Evolutionary conservation across 1,139 yeast species (phyloP).

Genomic region (Sugiyamaella novakii): DNA sequence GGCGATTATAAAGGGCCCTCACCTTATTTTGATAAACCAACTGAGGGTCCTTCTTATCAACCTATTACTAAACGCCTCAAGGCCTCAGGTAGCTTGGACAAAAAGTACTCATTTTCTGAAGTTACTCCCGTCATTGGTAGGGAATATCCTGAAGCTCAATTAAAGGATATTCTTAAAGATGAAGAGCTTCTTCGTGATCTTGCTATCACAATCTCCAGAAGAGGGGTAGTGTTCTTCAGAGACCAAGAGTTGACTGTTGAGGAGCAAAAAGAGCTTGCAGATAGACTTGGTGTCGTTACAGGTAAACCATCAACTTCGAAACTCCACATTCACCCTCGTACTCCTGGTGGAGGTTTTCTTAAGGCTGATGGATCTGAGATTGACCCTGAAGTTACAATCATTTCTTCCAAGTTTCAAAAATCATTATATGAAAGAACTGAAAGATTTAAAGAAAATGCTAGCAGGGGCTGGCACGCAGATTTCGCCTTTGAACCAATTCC

Average conservation of each 20-base stretch:
- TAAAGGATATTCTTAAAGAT: conserved; percentile 54
- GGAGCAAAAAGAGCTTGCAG: conserved; percentile 55
- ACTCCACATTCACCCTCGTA: conserved; percentile 48
- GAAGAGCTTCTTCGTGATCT: conserved; percentile 51
- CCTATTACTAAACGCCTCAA: conserved; percentile 23
- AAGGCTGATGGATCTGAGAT: conserved; percentile 26
- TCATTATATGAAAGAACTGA: conserved; percentile 21
- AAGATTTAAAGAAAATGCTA: conserved; percentile 5
- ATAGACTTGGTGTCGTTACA: conserved; percentile 63
- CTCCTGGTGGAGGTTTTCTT: conserved; percentile 36
- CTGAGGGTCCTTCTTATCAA: conserved; percentile 23
- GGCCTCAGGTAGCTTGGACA: conserved; percentile 27
- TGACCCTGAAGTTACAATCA: conserved; percentile 32
- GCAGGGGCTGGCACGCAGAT: conserved; percentile 49
- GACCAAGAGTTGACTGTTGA: conserved; percentile 61
- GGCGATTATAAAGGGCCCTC: conserved; percentile 32
- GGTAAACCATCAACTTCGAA: conserved; percentile 69
- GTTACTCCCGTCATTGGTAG: conserved; percentile 38
- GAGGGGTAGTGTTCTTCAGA: conserved; percentile 69
- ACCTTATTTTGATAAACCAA: conserved; percentile 31
- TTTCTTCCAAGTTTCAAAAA: conserved; percentile 29
- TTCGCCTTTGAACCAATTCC: conserved; percentile 51
- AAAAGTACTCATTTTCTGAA: conserved; percentile 33
- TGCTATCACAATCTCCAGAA: conserved; percentile 61
- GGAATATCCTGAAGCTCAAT: conserved; percentile 37